Evolutionary conservation across 345 rosid genomes (phyloP).

Genomic region (Melaleuca quinquenervia): DNA sequence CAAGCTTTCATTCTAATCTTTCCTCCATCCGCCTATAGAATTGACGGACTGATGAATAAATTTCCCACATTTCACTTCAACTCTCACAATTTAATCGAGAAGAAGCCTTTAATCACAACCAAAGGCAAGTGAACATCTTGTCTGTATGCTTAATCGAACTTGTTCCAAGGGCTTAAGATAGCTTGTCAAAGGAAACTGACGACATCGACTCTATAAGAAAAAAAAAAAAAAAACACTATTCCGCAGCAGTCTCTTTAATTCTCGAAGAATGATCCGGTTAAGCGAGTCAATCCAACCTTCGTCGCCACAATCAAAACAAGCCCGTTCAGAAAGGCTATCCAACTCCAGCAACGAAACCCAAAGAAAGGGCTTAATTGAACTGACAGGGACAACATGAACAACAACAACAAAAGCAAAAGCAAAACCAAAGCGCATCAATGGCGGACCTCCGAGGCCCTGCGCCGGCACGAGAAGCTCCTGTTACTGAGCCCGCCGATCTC

Average conservation of each 20-base stretch:
- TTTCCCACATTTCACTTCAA: not conserved
- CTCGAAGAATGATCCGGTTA: not conserved
- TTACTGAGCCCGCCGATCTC: constrained; percentile 66
- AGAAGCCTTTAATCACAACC: not conserved
- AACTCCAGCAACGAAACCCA: not conserved
- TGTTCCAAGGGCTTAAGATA: not conserved
- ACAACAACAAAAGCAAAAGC: rapidly evolving
- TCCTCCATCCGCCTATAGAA: not conserved
- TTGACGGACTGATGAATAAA: not conserved
- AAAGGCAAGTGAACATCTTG: not conserved
- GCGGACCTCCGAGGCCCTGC: constrained; percentile 65
- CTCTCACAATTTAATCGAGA: not conserved
- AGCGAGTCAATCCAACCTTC: not conserved
- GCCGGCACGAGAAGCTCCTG: constrained; percentile 58
- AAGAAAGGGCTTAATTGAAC: not conserved
- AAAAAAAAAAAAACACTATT: not conserved
- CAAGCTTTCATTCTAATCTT: not conserved
- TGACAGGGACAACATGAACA: not conserved
- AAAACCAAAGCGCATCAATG: not conserved
- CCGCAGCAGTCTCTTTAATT: not conserved
- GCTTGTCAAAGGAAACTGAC: not conserved
- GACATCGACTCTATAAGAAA: not conserved
- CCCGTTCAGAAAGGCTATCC: not conserved
- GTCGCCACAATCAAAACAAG: not conserved
- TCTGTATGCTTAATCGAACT: not conserved